Base-by-base conservation (phyloP, 176 grass and related monocot genomes). In the Olyra latifolia region DNA sequence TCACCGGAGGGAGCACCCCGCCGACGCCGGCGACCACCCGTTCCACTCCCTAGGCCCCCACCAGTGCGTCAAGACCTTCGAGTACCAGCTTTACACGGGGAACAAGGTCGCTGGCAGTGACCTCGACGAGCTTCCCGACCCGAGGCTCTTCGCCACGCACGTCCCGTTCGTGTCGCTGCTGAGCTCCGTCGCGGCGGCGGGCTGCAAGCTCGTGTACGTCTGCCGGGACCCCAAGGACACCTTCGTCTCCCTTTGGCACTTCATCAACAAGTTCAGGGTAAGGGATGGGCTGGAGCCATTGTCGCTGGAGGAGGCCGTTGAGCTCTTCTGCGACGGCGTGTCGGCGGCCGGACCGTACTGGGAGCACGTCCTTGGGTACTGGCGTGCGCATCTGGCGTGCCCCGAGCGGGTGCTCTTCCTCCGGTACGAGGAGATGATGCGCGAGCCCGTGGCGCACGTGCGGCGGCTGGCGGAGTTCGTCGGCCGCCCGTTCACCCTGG, bases 91-190 rank as follows among this genome's bases (percentile, higher is more conserved):
- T 47, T 85, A 80, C 75, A 56, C 67, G 6, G 1, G 0, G 0
- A 66, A 27, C 38, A 45, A 0, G 57, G 2, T 72, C 58, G 58
- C 68, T 4, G 32, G 4, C 32, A 4, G 32, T 1, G 4, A 56
- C 6, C 76, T 74, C 20, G 15, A 67, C 14, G 5, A 29, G 49
- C 84, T 86, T 2, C 76, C 25, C 3, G 76, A 86, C 3, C 77
- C 84, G 0, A 47, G 84, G 76, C 76, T 86, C 76, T 47, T 86
- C 59, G 38, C 84, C 48, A 80, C 76, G 69, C 84, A 86, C 58
- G 38, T 66, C 35, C 83, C 83, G 3, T 80, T 38, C 68, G 19
- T 45, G 58, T 72, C 68, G 67, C 68, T 80, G 68, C 84, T 67
- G 1, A 44, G 19, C 24, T 19, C 59, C 3, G 23, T 38, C 8